Base-by-base conservation (phyloP, 2,329 filamentous ascomycete genomes). In the Aureobasidium melanogenum region DNA sequence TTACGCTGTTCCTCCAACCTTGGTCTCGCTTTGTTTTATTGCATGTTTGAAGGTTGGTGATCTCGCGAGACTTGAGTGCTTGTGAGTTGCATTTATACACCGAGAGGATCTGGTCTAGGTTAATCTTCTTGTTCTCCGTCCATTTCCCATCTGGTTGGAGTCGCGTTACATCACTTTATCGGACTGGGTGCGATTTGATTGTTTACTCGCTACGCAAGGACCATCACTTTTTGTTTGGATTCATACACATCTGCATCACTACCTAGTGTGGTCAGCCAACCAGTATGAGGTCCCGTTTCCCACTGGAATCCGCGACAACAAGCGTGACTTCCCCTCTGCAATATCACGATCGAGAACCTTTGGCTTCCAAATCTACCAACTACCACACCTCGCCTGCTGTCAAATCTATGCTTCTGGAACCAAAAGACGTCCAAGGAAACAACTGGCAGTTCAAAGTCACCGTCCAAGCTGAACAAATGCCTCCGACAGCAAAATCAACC, bases 361-460 rank as follows among this genome's bases (percentile, higher is more conserved):
- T 75, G 39, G 63, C 64, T 15, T 61, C 68, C 3, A 69, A 64
- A 61, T 74, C 73, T 28, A 68, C 71, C 55, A 66, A 65, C 52
- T 54, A 64, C 54, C 62, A 59, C 51, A 62, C 71, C 12, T 73
- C 72, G 30, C 78, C 78, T 1, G 55, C 55, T 24, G 69, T 72
- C 48, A 80, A 79, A 62, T 76, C 76, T 0, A 74, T 80, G 67
- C 67, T 77, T 44, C 63, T 80, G 65, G 74, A 74, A 63, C 76
- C 76, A 8, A 74, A 72, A 19, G 66, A 68, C 14, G 69, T 68
- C 17, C 72, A 70, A 58, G 71, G 69, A 32, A 79, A 75, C 65
- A 78, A 78, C 22, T 79, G 76, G 76, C 73, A 74, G 62, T 78
- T 80, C 68, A 78, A 76, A 61, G 77, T 80, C 60, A 80, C 78